Evolutionary conservation across 768 basidiomycete species (phyloP).

Genomic region (Royoungia palumana): DNA sequence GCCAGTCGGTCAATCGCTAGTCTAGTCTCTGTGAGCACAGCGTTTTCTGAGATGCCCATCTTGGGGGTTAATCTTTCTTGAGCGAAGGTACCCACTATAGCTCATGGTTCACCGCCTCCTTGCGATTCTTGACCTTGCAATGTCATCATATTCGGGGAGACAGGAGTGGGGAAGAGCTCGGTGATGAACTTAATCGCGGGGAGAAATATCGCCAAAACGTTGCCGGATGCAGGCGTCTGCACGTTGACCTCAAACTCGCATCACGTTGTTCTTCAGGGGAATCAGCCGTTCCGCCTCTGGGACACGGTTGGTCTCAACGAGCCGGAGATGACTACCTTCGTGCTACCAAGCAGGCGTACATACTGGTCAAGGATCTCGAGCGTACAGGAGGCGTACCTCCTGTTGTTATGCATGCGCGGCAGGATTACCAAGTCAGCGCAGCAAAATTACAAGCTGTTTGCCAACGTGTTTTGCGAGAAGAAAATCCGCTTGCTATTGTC

Average conservation of each 20-base stretch:
- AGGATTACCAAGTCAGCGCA: conserved; percentile 35
- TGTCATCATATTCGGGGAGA: conserved; percentile 28
- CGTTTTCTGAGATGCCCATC: not conserved
- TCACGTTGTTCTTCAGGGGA: conserved; percentile 12
- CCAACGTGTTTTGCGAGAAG: conserved; percentile 36
- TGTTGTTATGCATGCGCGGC: conserved; percentile 38
- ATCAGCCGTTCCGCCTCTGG: conserved; percentile 23
- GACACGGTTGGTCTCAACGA: conserved; percentile 35
- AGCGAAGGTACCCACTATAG: conserved; percentile 5
- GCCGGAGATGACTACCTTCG: conserved; percentile 23
- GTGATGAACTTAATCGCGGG: conserved; percentile 40
- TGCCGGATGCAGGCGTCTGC: conserved; percentile 31
- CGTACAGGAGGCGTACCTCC: conserved; percentile 35
- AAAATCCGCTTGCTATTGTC: conserved; percentile 37
- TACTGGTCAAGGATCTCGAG: conserved; percentile 33
- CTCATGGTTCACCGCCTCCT: conserved; percentile 8
- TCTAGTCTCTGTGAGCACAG: conserved; percentile 9
- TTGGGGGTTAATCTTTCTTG: conserved; percentile 2
- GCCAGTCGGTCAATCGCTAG: not conserved
- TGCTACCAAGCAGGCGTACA: conserved; percentile 30
- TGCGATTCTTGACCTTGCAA: conserved; percentile 18
- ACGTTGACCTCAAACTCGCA: conserved; percentile 32
- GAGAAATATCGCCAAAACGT: conserved; percentile 24
- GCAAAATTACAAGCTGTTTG: conserved; percentile 39
- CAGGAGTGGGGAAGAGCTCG: conserved; percentile 38